These are phyloP conservation scores for Aspergillus quadrilineatus DNA, from an alignment of 2,329 filamentous ascomycete genomes.

Conservation along the genomic window DNA sequence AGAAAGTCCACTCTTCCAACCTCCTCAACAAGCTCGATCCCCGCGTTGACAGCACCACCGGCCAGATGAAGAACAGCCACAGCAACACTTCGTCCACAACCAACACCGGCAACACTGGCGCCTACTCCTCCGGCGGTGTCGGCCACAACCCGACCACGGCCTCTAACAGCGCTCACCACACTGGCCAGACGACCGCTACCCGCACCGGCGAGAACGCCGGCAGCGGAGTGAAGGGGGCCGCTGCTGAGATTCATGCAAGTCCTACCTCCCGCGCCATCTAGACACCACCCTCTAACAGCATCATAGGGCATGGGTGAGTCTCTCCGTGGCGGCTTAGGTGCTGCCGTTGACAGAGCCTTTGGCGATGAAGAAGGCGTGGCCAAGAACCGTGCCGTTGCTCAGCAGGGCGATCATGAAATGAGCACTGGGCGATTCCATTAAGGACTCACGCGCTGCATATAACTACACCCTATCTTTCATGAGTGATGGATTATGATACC, in stretches of 20 bases:
- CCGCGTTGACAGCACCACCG: slow-evolving; percentile 27
- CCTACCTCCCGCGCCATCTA: background rate
- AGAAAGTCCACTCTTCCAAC: slow-evolving; percentile 22
- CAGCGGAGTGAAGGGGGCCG: slow-evolving; percentile 26
- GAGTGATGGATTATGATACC: background rate
- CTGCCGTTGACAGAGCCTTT: slow-evolving; percentile 41
- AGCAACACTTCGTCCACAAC: slow-evolving; percentile 6
- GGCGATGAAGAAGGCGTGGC: slow-evolving; percentile 35
- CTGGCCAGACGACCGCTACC: slow-evolving; percentile 4
- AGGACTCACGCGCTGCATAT: background rate
- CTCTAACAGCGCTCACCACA: slow-evolving; percentile 19
- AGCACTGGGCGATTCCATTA: slow-evolving; percentile 28
- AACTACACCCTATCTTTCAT: background rate
- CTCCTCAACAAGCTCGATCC: slow-evolving; percentile 30
- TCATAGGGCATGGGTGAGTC: slow-evolving; percentile 42
- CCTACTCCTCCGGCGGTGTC: slow-evolving; percentile 19
- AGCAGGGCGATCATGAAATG: slow-evolving; percentile 37
- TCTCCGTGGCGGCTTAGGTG: slow-evolving; percentile 38
- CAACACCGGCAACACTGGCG: slow-evolving; percentile 13
- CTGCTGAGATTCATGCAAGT: slow-evolving; percentile 40
- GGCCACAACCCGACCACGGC: slow-evolving; percentile 14
- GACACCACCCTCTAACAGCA: slow-evolving; percentile 3
- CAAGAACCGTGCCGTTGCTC: slow-evolving; percentile 39
- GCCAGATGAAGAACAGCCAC: slow-evolving; percentile 6
- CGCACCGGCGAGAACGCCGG: slow-evolving; percentile 24